Conservation (phyloP, 805 yeast species). For the Isabelozyma gotoi region DNA sequence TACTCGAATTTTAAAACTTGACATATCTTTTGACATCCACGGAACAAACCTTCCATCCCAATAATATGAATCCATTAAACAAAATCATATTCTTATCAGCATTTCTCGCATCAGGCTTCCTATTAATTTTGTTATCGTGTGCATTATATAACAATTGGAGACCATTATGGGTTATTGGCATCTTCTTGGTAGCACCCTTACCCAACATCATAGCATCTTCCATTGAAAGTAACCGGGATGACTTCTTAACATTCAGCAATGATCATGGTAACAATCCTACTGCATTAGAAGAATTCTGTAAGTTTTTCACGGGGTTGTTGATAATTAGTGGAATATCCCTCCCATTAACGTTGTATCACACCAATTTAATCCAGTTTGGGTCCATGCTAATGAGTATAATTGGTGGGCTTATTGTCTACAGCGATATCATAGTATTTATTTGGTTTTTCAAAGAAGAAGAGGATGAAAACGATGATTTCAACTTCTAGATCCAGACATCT, state of each 20-base stretch:
- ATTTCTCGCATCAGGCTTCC: constrained; percentile 44
- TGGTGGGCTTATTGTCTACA: constrained; percentile 46
- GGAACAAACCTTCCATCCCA: not conserved
- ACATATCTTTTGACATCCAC: not conserved
- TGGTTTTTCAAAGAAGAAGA: constrained; percentile 48
- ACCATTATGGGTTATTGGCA: constrained; percentile 42
- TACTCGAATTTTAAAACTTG: too few species aligned
- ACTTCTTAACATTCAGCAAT: constrained; percentile 43
- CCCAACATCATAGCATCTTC: constrained; percentile 41
- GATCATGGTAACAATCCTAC: constrained; percentile 37
- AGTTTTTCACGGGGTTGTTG: constrained; percentile 38
- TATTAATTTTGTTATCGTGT: constrained; percentile 43
- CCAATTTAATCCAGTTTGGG: constrained; percentile 35
- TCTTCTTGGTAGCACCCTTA: constrained; percentile 44
- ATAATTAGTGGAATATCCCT: constrained; percentile 45
- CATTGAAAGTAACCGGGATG: constrained; percentile 39
- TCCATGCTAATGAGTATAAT: constrained; percentile 42
- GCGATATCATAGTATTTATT: constrained; percentile 42
- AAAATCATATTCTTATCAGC: constrained; percentile 47
- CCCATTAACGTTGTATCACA: constrained; percentile 41
- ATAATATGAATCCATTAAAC: constrained; percentile 44
- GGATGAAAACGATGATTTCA: constrained; percentile 46
- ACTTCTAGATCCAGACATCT: too few species aligned
- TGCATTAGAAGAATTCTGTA: constrained; percentile 38
- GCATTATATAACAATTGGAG: constrained; percentile 44